Conservation (phyloP, 2,329 filamentous ascomycete species). For the Trichoderma sp. region DNA sequence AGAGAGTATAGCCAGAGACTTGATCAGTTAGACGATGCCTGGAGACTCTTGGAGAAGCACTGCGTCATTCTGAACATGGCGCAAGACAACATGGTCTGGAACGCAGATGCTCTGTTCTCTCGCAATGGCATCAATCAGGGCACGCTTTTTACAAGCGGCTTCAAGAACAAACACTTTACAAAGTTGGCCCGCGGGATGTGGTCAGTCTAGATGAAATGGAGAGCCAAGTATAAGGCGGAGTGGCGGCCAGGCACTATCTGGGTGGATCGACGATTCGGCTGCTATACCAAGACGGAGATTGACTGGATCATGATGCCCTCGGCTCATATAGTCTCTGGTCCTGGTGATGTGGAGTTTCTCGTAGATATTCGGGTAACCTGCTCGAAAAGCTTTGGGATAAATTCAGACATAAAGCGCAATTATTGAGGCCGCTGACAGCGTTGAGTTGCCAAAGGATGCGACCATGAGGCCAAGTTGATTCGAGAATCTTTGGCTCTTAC, state of each 20-base stretch:
- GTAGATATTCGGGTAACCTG: background rate
- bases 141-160: background rate
- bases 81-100: slow-evolving; percentile 6
- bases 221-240: background rate
- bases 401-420: background rate
- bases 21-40: background rate
- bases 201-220: slow-evolving; percentile 14
- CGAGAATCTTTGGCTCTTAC: too few relatives aligned
- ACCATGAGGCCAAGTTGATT: background rate
- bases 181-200: background rate
- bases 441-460: background rate
- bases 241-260: background rate
- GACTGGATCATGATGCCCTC: background rate
- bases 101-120: background rate
- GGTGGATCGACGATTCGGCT: background rate
- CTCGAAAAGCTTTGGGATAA: background rate
- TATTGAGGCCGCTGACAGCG: background rate
- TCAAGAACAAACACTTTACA: background rate
- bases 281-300: background rate
- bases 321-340: background rate
- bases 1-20: background rate
- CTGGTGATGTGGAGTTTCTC: background rate
- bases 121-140: background rate
- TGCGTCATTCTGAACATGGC: background rate
- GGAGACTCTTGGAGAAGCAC: slow-evolving; percentile 12